Conservation (phyloP, 1,284 basidiomycete genomes). For the Phaffia rhodozyma region DNA sequence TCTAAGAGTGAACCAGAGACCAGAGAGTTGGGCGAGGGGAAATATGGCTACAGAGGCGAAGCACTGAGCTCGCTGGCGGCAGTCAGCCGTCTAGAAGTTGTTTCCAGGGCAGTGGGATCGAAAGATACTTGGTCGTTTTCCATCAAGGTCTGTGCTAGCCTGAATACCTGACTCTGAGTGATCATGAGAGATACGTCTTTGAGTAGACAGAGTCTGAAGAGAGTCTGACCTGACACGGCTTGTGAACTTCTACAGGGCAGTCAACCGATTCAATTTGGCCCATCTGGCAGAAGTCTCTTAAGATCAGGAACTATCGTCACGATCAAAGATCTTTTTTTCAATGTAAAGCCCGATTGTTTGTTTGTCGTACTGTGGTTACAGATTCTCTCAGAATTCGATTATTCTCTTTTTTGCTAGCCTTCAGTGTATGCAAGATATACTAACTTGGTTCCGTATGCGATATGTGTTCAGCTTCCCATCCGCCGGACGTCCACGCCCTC, state of each 20-base stretch:
- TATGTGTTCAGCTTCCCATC: conserved; percentile 27
- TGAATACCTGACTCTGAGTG: too few species aligned
- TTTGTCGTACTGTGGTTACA: background rate
- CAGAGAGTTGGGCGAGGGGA: too few species aligned
- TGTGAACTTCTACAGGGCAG: conserved; percentile 43
- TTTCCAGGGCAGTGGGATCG: conserved; percentile 50
- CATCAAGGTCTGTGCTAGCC: conserved; percentile 45
- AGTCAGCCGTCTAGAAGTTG: conserved; percentile 49
- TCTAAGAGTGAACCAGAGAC: conserved; percentile 22
- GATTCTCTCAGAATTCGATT: too few species aligned
- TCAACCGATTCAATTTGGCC: conserved; percentile 53
- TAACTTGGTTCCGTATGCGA: conserved; percentile 28
- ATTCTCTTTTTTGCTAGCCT: too few species aligned
- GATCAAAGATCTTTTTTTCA: conserved; percentile 74
- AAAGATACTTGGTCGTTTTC: conserved; percentile 58
- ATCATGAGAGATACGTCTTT: too few species aligned
- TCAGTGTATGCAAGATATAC: background rate
- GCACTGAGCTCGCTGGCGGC: too few species aligned
- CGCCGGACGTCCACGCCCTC: conserved; percentile 53
- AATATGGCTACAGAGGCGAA: too few species aligned
- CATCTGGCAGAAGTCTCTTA: conserved; percentile 40
- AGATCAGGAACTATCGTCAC: conserved; percentile 61
- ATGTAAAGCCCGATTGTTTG: conserved; percentile 40
- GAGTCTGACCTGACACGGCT: conserved; percentile 1
- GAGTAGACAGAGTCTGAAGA: too few species aligned